Percentiles rank a stretch among this genome's conserved stretches.
Evolutionary conservation across 176 grass and related monocot genomes (phyloP).

Genomic region (Phoenix roebelenii): DNA sequence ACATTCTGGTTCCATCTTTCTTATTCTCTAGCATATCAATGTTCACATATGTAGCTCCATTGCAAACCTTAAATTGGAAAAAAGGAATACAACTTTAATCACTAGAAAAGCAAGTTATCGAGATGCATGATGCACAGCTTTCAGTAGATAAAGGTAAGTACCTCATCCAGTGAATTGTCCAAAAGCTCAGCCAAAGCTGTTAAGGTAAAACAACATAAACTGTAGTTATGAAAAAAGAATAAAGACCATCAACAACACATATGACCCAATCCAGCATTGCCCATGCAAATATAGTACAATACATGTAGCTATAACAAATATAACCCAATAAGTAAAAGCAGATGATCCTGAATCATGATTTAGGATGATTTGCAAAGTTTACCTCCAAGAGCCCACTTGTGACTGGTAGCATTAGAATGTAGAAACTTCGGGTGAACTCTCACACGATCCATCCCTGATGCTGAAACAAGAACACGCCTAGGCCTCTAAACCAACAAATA

Average conservation of each 20-base stretch:
- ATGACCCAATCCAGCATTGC: too few species aligned
- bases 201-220: slow-evolving; percentile 9
- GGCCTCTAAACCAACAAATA: background rate
- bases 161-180: slow-evolving; percentile 94
- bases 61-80: slow-evolving; percentile 36
- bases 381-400: slow-evolving; percentile 99
- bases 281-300: too few species aligned
- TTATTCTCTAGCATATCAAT: slow-evolving; percentile 70
- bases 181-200: slow-evolving; percentile 94
- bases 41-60: slow-evolving; percentile 94
- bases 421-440: slow-evolving; percentile 93
- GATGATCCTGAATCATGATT: too few species aligned
- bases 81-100: slow-evolving; percentile 13
- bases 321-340: too few species aligned
- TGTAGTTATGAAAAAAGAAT: too few species aligned
- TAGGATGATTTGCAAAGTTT: slow-evolving; percentile 4
- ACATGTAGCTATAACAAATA: too few species aligned
- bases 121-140: slow-evolving; percentile 10
- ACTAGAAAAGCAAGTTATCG: background rate
- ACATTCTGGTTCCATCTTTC: slow-evolving; percentile 75
- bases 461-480: slow-evolving; percentile 31
- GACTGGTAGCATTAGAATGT: slow-evolving; percentile 98
- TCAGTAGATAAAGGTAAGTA: slow-evolving; percentile 19
- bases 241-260: too few species aligned
- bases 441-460: slow-evolving; percentile 68